Conservation (phyloP, 1,284 basidiomycete genomes). For the Agaricales sp. region DNA sequence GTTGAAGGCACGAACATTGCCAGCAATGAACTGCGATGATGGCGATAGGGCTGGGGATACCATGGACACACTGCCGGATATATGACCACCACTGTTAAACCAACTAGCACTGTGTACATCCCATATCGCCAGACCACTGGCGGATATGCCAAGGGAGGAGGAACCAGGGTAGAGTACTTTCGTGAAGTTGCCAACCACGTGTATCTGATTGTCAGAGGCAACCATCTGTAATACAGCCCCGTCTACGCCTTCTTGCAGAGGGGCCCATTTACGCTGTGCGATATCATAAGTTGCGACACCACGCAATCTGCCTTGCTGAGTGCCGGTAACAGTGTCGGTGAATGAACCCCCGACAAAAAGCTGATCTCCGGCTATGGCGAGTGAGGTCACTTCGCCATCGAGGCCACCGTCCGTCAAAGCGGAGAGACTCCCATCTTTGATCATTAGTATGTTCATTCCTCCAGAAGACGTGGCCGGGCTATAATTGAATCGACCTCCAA, state of each 20-base stretch:
- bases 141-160: slow-evolving; percentile 25
- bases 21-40: slow-evolving; percentile 51
- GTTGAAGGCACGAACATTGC: slow-evolving; percentile 43
- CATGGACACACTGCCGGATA: slow-evolving; percentile 67
- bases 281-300: slow-evolving; percentile 76
- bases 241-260: slow-evolving; percentile 70
- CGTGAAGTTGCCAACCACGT: slow-evolving; percentile 74
- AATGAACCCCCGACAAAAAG: slow-evolving; percentile 87
- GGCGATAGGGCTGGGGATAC: slow-evolving; percentile 50
- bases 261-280: slow-evolving; percentile 52
- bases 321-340: slow-evolving; percentile 49
- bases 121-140: slow-evolving; percentile 73
- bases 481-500: slow-evolving; percentile 73
- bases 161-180: slow-evolving; percentile 31
- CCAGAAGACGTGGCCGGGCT: slow-evolving; percentile 43
- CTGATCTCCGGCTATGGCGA: slow-evolving; percentile 46
- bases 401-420: slow-evolving; percentile 54
- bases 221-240: slow-evolving; percentile 61
- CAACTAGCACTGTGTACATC: slow-evolving; percentile 54
- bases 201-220: slow-evolving; percentile 39
- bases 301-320: slow-evolving; percentile 42
- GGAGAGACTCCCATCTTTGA: slow-evolving; percentile 48
- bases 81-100: slow-evolving; percentile 64
- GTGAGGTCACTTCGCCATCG: slow-evolving; percentile 65
- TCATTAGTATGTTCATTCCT: slow-evolving; percentile 66